Base-by-base conservation (phyloP, 495 filamentous ascomycete genomes). In the Trichoderma reesei region DNA sequence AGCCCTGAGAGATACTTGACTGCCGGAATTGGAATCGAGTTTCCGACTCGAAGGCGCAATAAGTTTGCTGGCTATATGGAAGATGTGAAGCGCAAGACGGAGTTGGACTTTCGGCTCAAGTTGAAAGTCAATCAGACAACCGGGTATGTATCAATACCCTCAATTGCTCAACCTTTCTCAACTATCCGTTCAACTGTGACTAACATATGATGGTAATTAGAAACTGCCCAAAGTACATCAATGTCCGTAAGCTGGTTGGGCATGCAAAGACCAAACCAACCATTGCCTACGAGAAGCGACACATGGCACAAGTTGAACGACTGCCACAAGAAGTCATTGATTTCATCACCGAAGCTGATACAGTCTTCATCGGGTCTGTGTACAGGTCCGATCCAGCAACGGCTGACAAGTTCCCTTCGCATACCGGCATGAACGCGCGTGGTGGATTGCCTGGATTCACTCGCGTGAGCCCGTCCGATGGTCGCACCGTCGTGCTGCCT, bases 211-310 rank as follows among this genome's bases (percentile, higher is more conserved):
- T 26, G 26, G 26, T 26, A 26, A 26, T 26, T 26, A 56, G 51
- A 56, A 56, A 56, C 51, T 56, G 51, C 14, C 51, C 51, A 0
- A 56, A 56, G 26, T 56, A 56, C 26, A 56, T 56, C 51, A 56
- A 56, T n/a, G 34, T 34, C 8, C 20, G 51, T 6, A 34, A 56
- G 26, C 51, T 56, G 33, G 51, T 56, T 13, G 51, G 51, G 26
- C 26, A 33, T 34, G 11, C 20, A 34, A 34, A 10, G 0, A 56
- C 51, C 51, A 56, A 56, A 2, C 51, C 51, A 56, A 3, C 26
- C 9, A 56, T 56, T 56, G 51, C 31, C 33, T 56, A 56, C 14
- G 51, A 56, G 26, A 56, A 56, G 11, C 51, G 51, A 4, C 51
- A 56, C 8, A 33, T 56, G 51, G 11, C 7, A n/a, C 51, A 56